These are phyloP conservation scores for Irpex rosettiformis DNA, from an alignment of 1,284 basidiomycete species.

Conservation along the genomic window DNA sequence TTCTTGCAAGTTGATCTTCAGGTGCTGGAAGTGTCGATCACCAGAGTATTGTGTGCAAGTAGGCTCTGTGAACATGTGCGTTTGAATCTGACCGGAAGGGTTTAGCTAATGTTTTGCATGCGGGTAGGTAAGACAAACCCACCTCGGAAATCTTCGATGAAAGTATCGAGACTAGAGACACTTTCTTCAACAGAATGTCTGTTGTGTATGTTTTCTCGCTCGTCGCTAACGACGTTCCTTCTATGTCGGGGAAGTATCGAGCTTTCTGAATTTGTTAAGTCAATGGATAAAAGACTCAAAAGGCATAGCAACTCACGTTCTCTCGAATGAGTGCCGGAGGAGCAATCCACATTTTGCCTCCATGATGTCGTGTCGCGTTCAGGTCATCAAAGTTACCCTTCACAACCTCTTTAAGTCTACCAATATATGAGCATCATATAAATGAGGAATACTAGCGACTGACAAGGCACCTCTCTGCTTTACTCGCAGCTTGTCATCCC, in stretches of 20 bases:
- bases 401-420: conserved; percentile 80
- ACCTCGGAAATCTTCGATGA: conserved; percentile 88
- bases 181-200: conserved; percentile 68
- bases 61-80: conserved; percentile 66
- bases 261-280: conserved; percentile 58
- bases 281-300: not conserved
- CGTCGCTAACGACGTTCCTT: conserved; percentile 63
- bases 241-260: conserved; percentile 88
- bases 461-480: conserved; percentile 78
- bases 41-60: conserved; percentile 59
- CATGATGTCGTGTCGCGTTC: conserved; percentile 77
- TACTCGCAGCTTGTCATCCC: conserved; percentile 70
- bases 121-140: conserved; percentile 16
- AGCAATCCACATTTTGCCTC: conserved; percentile 95
- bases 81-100: conserved; percentile 62
- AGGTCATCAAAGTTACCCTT: conserved; percentile 92
- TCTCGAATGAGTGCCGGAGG: conserved; percentile 86
- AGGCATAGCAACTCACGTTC: conserved; percentile 58
- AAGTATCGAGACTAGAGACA: conserved; percentile 80
- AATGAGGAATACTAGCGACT: conserved; percentile 24
- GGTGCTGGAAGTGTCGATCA: conserved; percentile 73
- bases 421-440: not conserved
- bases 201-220: conserved; percentile 72
- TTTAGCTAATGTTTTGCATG: not conserved
- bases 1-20: conserved; percentile 90